Percentiles rank a stretch among this genome's conserved stretches.
phyloP scores from a whole-genome alignment of 768 basidiomycete genomes.

The Tulasnella calospora region DNA sequence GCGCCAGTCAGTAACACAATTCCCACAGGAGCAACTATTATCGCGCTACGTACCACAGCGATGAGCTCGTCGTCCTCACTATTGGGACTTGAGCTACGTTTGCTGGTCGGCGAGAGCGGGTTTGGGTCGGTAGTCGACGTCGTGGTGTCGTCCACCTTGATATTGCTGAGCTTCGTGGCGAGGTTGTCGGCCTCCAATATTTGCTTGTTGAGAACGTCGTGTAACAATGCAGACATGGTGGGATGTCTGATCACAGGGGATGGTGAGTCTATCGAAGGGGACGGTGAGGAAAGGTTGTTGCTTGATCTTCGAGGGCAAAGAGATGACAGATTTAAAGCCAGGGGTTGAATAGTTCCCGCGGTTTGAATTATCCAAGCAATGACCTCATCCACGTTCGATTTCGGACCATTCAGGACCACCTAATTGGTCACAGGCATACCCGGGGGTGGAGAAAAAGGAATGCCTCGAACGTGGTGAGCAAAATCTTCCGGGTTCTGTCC shows the following conservation, averaged over 20 bases:
- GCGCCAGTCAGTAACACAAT: constrained; percentile 7
- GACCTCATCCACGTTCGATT: not conserved
- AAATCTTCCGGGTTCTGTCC: not conserved
- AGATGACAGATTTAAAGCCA: not conserved
- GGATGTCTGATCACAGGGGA: not conserved
- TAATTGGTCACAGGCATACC: not conserved
- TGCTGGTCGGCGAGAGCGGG: constrained; percentile 4
- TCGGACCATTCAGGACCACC: not conserved
- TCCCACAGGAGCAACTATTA: not conserved
- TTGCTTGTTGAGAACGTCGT: constrained; percentile 32
- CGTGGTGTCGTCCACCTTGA: not conserved
- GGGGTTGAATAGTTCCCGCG: not conserved
- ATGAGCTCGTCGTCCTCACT: constrained; percentile 32
- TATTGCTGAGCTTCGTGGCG: constrained; percentile 27
- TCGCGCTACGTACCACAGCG: constrained; percentile 30
- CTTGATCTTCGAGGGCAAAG: not conserved
- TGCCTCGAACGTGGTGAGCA: not conserved
- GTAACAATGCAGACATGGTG: constrained; percentile 28
- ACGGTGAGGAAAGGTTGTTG: not conserved
- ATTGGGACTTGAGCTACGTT: constrained; percentile 11
- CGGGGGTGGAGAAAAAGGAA: not conserved
- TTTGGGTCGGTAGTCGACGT: not conserved
- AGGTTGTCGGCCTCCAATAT: constrained; percentile 28
- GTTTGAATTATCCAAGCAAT: not conserved
- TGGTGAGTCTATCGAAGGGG: not conserved